These are phyloP conservation scores for Candida lessepsii DNA, from an alignment of 805 yeast species.

Conservation along the genomic window DNA sequence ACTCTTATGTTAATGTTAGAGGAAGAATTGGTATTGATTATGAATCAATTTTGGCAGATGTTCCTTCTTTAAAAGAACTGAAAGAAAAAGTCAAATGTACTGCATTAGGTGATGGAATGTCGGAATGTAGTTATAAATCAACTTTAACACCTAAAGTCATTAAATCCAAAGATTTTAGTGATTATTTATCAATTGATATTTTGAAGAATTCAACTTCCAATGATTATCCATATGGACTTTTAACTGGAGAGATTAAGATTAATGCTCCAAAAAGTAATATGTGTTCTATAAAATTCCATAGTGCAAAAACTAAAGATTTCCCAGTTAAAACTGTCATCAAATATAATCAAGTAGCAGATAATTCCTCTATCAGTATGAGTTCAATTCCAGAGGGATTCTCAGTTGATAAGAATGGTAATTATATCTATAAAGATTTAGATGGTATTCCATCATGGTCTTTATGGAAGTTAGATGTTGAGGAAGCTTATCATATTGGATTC, in stretches of 20 bases:
- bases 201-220: constrained; percentile 47
- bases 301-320: constrained; percentile 31
- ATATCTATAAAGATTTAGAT: constrained; percentile 48
- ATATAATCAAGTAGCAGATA: constrained; percentile 28
- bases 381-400: constrained; percentile 48
- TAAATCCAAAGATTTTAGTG: constrained; percentile 33
- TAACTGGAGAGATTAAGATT: constrained; percentile 60
- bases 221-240: constrained; percentile 59
- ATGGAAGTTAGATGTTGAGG: constrained; percentile 64
- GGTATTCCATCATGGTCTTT: constrained; percentile 68
- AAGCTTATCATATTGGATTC: constrained; percentile 57
- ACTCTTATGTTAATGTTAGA: constrained; percentile 43
- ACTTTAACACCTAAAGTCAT: constrained; percentile 41
- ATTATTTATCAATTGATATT: constrained; percentile 51
- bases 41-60: constrained; percentile 47
- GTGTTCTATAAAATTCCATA: constrained; percentile 61
- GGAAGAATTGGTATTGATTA: constrained; percentile 53
- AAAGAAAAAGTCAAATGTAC: constrained; percentile 34
- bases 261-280: constrained; percentile 60
- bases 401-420: constrained; percentile 39
- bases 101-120: constrained; percentile 44
- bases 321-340: constrained; percentile 67
- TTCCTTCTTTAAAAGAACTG: constrained; percentile 58
- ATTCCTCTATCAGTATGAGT: constrained; percentile 5
- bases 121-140: constrained; percentile 53